Evolutionary conservation across 257 asterid genomes (phyloP).

Genomic region (Knoxia roxburghii): DNA sequence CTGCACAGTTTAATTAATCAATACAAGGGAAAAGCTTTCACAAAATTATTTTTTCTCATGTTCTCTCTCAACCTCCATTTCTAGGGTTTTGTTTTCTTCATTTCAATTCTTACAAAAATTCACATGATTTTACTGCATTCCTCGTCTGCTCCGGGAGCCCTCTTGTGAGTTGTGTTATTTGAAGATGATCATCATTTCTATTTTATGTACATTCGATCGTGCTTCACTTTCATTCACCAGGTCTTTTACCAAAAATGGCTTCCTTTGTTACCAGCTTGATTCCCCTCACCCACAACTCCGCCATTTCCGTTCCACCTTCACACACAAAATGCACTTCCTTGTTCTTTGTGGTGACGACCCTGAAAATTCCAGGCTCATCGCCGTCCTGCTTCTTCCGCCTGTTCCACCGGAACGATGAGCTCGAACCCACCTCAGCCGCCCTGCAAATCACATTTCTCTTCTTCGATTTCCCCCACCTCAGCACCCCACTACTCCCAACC

Average conservation of each 20-base stretch:
- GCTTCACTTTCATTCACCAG: constrained; percentile 1
- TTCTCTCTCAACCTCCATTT: too few species aligned
- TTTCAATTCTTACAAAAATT: too few species aligned
- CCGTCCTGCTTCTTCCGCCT: constrained; percentile 52
- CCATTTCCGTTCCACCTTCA: constrained; percentile 48
- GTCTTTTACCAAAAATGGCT: constrained; percentile 26
- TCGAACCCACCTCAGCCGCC: constrained; percentile 56
- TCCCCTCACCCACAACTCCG: constrained; percentile 69
- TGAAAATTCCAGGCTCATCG: constrained; percentile 48
- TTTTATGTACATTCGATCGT: too few species aligned
- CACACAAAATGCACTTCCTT: constrained; percentile 68
- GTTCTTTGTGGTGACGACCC: constrained; percentile 55
- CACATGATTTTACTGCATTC: too few species aligned
- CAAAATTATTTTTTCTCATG: too few species aligned
- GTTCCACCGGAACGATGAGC: constrained; percentile 45
- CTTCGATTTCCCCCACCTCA: constrained; percentile 66
- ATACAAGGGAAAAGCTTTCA: too few species aligned
- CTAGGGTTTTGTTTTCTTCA: too few species aligned
- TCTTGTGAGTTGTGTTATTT: too few species aligned
- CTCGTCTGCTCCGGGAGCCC: too few species aligned
- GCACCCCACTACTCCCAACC: constrained; percentile 40
- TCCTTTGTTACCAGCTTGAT: constrained; percentile 55
- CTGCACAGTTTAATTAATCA: too few species aligned
- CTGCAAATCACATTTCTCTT: constrained; percentile 57
- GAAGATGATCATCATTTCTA: too few species aligned